A percentile compares a stretch with the other conserved stretches of the same genome.
Evolutionary conservation across 2,329 filamentous ascomycete species (phyloP).

Genomic region (Aspergillus neoniger): DNA sequence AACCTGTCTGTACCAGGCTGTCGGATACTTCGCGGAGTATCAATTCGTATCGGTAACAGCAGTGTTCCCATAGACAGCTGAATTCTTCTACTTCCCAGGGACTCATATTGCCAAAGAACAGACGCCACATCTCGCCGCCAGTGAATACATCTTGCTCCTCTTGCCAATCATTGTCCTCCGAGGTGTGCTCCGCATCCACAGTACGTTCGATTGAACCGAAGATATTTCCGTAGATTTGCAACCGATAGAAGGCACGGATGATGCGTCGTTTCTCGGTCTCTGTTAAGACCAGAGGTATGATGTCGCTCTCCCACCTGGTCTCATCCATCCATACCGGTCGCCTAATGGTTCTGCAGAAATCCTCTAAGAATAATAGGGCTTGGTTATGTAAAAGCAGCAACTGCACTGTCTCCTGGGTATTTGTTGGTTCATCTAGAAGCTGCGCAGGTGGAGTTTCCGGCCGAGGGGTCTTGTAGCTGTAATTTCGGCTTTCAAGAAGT

Average conservation of each 20-base stretch:
- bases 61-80: constrained; percentile 18
- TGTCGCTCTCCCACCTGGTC: not conserved
- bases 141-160: constrained; percentile 1
- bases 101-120: constrained; percentile 23
- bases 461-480: constrained; percentile 18
- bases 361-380: constrained; percentile 9
- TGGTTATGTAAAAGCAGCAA: constrained; percentile 12
- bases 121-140: constrained; percentile 11
- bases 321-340: constrained; percentile 6
- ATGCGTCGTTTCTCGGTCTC: constrained; percentile 16
- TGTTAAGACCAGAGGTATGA: constrained; percentile 11
- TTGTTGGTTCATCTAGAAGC: constrained; percentile 7
- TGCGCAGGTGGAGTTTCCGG: not conserved
- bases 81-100: constrained; percentile 28
- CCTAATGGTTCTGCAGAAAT: constrained; percentile 1
- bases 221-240: constrained; percentile 20
- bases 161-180: not conserved
- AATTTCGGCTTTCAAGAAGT: constrained; percentile 20
- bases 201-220: constrained; percentile 12
- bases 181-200: not conserved
- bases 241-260: constrained; percentile 21
- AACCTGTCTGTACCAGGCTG: constrained; percentile 1
- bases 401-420: constrained; percentile 11
- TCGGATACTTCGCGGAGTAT: constrained; percentile 10
- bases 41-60: not conserved